Evolutionary conservation across 306 rosid species (phyloP).

Genomic region (Castanea crenata): DNA sequence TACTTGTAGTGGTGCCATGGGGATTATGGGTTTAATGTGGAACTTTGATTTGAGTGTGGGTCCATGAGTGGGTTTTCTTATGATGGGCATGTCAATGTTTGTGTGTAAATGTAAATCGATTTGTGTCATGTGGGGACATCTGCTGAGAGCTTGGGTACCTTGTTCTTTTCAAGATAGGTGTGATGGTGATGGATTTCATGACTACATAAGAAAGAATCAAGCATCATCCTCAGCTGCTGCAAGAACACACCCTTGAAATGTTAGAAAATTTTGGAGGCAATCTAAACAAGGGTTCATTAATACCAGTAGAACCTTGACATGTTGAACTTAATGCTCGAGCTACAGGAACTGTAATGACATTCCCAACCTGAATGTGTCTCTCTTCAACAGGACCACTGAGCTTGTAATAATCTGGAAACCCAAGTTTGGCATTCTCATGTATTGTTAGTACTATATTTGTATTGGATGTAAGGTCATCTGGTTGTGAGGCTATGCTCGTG

Average conservation of each 20-base stretch:
- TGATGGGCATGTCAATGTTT: no score
- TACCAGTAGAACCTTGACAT: constrained; percentile 25
- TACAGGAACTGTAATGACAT: constrained; percentile 87
- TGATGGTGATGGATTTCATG: no score
- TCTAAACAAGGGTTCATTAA: constrained; percentile 28
- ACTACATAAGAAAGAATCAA: not conserved
- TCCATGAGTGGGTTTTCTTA: no score
- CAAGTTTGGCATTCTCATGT: constrained; percentile 85
- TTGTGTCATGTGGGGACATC: no score
- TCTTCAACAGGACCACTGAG: constrained; percentile 65
- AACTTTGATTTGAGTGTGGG: no score
- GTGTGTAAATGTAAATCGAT: no score
- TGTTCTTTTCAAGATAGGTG: no score
- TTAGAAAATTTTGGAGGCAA: constrained; percentile 53
- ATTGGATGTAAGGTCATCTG: constrained; percentile 69
- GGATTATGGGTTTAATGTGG: no score
- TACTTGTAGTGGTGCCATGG: no score
- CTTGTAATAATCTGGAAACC: constrained; percentile 77
- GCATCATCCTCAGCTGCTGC: constrained; percentile 39
- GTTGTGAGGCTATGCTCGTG: constrained; percentile 65
- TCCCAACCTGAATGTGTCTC: constrained; percentile 85
- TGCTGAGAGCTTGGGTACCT: no score
- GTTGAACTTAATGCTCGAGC: constrained; percentile 68
- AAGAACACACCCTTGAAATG: constrained; percentile 25
- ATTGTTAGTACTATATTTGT: constrained; percentile 70